phyloP scores from a whole-genome alignment of 208 protist genomes.

The Angomonas ambiguus region DNA sequence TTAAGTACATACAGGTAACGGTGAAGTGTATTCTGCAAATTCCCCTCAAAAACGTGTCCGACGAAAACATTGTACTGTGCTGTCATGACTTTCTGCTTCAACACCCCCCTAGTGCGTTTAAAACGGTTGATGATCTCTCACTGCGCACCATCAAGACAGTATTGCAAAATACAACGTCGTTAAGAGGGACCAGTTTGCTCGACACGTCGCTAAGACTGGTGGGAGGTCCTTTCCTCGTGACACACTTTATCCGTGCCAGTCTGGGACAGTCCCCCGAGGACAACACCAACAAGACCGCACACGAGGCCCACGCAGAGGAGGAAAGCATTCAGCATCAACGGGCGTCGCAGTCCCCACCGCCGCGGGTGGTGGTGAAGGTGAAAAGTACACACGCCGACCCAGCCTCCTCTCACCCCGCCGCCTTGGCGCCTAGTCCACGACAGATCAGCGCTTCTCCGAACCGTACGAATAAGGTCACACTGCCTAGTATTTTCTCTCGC shows the following conservation, averaged over 20 bases:
- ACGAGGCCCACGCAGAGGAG: conserved; percentile 48
- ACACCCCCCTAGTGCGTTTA: conserved; percentile 85
- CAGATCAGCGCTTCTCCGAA: not conserved
- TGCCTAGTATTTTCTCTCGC: conserved; percentile 57
- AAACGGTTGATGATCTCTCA: conserved; percentile 75
- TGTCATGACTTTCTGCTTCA: conserved; percentile 86
- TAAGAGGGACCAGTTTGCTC: conserved; percentile 45
- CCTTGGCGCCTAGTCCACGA: too few relatives aligned
- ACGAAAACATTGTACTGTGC: conserved; percentile 76
- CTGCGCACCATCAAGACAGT: conserved; percentile 89
- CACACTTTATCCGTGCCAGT: conserved; percentile 85
- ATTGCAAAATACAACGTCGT: conserved; percentile 60
- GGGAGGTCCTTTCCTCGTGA: conserved; percentile 73
- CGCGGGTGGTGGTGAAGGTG: not conserved
- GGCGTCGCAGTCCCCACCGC: conserved; percentile 40
- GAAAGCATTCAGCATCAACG: conserved; percentile 44
- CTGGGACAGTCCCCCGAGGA: conserved; percentile 32
- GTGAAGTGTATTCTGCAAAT: conserved; percentile 87
- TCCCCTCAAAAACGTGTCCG: conserved; percentile 43
- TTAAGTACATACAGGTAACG: conserved; percentile 88
- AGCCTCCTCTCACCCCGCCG: not conserved
- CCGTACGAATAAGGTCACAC: conserved; percentile 18
- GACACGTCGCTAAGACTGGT: conserved; percentile 46
- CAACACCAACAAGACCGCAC: conserved; percentile 17
- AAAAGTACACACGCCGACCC: not conserved